Evolutionary conservation across 2,329 filamentous ascomycete species (phyloP).

Genomic region (Akanthomyces dipterigenus): DNA sequence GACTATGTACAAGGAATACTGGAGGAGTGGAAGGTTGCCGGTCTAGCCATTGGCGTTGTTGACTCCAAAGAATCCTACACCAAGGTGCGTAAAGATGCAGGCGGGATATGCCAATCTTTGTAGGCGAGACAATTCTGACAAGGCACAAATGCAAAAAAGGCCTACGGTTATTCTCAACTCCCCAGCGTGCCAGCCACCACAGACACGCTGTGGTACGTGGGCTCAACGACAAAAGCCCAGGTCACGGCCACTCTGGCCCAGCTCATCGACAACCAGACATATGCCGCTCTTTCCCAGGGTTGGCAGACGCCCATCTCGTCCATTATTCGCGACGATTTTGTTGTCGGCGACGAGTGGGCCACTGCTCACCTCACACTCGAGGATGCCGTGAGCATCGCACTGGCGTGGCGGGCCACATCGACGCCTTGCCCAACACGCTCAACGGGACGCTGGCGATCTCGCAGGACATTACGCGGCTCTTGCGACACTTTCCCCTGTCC

Average conservation of each 20-base stretch:
- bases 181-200: slow-evolving; percentile 33
- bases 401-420: slow-evolving; percentile 39
- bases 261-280: slow-evolving; percentile 37
- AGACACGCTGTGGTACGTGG: slow-evolving; percentile 48
- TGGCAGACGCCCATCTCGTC: slow-evolving; percentile 42
- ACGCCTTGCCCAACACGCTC: slow-evolving; percentile 16
- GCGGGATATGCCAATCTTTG: no score
- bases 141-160: slow-evolving; percentile 14
- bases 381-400: slow-evolving; percentile 48
- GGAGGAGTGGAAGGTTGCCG: slow-evolving; percentile 39
- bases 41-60: slow-evolving; percentile 40
- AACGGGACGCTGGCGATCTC: slow-evolving; percentile 25
- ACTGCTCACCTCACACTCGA: slow-evolving; percentile 46
- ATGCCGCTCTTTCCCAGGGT: slow-evolving; percentile 24
- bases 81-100: slow-evolving; percentile 22
- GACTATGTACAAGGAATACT: slow-evolving; percentile 13
- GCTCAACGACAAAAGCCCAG: slow-evolving; percentile 51
- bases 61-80: slow-evolving; percentile 35
- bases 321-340: slow-evolving; percentile 46
- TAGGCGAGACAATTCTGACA: not conserved
- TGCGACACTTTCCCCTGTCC: slow-evolving; percentile 39
- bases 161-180: slow-evolving; percentile 23
- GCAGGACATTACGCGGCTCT: slow-evolving; percentile 32
- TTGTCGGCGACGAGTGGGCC: slow-evolving; percentile 37
- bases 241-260: slow-evolving; percentile 44